Percentiles rank a stretch among this genome's conserved stretches.
phyloP scores from a whole-genome alignment of 1,284 basidiomycete genomes.

The Coniferiporia sulphurascens region DNA sequence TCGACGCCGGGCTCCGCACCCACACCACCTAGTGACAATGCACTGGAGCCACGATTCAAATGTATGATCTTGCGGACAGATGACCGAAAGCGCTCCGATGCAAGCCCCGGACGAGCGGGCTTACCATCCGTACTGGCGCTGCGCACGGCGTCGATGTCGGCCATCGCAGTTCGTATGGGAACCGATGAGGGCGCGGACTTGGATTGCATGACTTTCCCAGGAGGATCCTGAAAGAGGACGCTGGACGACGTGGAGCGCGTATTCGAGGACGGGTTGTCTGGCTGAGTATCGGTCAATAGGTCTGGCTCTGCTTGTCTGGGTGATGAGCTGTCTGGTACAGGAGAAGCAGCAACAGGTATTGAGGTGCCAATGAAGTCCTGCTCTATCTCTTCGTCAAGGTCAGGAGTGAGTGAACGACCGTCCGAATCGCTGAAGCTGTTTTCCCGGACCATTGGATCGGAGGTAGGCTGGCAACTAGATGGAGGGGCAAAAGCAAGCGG shows the following conservation, averaged over 20 bases:
- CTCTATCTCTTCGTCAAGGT: slow-evolving; percentile 40
- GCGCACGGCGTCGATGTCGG: background rate
- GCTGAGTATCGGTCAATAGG: background rate
- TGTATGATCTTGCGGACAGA: slow-evolving; percentile 52
- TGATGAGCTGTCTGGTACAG: background rate
- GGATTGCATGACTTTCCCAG: background rate
- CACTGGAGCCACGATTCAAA: slow-evolving; percentile 46
- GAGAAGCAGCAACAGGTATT: background rate
- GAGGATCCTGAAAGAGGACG: slow-evolving; percentile 1
- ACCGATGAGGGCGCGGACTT: background rate
- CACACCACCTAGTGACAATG: slow-evolving; percentile 32
- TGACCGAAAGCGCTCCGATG: slow-evolving; percentile 45
- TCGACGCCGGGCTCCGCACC: slow-evolving; percentile 65
- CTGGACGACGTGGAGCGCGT: slow-evolving; percentile 4
- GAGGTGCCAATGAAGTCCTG: slow-evolving; percentile 24
- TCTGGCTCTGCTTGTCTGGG: background rate
- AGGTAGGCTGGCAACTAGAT: background rate
- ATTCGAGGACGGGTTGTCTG: background rate
- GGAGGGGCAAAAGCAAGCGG: too few species aligned
- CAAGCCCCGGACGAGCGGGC: slow-evolving; percentile 23
- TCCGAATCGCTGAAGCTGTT: slow-evolving; percentile 58
- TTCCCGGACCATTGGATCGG: slow-evolving; percentile 27
- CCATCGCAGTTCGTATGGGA: too few species aligned
- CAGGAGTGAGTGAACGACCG: slow-evolving; percentile 53
- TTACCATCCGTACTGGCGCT: background rate